Base-by-base conservation (phyloP, 2,329 filamentous ascomycete species). In the Cyphellophora europaea region DNA sequence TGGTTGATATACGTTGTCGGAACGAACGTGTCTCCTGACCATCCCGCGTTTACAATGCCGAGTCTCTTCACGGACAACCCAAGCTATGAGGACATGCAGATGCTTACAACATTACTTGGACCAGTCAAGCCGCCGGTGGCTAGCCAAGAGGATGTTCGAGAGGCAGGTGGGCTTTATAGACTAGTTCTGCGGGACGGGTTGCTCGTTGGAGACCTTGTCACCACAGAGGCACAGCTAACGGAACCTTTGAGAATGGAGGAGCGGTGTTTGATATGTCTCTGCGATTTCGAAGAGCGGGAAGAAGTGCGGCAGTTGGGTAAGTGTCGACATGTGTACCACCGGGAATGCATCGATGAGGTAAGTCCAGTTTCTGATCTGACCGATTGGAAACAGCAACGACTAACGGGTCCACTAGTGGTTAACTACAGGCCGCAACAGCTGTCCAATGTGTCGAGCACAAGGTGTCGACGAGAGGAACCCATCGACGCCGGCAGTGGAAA, bases 1-100 rank as follows among this genome's bases (percentile, higher is more conserved):
- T 82, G 77, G 77, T 70, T 82, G 48, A 81, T 82, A 35, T 82
- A 82, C 51, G 77, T 82, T 6, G 70, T 82, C 33, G 77, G 77
- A 29, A 78, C 77, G 27, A 80, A 77, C 45, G 72, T 81, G 35
- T 77, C 78, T 2, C 77, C 81, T 47, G 79, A 80, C 45, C 77
- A 82, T 51, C 78, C 77, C 14, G 78, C 79, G 14, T 70, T 82
- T 42, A 78, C 77, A 5, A 79, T 78, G 13, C 78, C 77, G 10
- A 80, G 76, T 46, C 62, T 82, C 8, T 82, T 81, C 52, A 82
- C 77, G 12, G 77, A 82, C 56, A 69, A 70, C 33, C 77, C 77
- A 2, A 80, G 77, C 2, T 82, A 82, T 49, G 77, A 82, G 55
- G 77, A 82, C 47, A 82, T 82, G 77, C 71, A 81, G 52, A 59